Percentiles rank a stretch among this genome's conserved stretches.
phyloP scores from a whole-genome alignment of 2,329 filamentous ascomycete genomes.

The Xylaria sp. region DNA sequence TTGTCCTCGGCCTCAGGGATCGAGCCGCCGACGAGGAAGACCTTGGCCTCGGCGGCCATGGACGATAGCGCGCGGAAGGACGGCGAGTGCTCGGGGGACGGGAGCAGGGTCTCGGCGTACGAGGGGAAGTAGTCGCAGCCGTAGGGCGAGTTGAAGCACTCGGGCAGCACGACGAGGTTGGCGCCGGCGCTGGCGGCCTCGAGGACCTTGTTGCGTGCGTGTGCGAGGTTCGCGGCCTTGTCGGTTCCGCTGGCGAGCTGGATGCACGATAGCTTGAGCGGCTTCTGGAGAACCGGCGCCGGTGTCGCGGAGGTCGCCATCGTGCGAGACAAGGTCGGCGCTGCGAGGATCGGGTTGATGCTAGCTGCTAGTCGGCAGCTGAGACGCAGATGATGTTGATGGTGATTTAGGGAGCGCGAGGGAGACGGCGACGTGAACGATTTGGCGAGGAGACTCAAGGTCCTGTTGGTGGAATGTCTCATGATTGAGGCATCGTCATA shows the following conservation, averaged over 20 bases:
- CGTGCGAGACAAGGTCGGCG: conserved; percentile 35
- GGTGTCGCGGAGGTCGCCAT: conserved; percentile 48
- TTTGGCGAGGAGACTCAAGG: conserved; percentile 40
- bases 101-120: conserved; percentile 88
- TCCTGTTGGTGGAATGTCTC: conserved; percentile 42
- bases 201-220: conserved; percentile 83
- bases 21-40: conserved; percentile 89
- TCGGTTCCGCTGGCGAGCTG: conserved; percentile 85
- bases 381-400: background rate
- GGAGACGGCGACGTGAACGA: conserved; percentile 13
- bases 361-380: conserved; percentile 14
- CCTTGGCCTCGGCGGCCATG: conserved; percentile 80
- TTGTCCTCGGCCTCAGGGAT: conserved; percentile 80
- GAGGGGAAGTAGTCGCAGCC: conserved; percentile 89
- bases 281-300: conserved; percentile 72
- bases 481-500: conserved; percentile 44
- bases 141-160: conserved; percentile 99
- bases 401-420: conserved; percentile 10
- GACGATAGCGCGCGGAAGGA: conserved; percentile 85
- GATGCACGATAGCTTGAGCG: conserved; percentile 82
- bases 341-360: conserved; percentile 34
- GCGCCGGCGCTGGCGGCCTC: conserved; percentile 82
- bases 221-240: conserved; percentile 84
- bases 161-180: conserved; percentile 89
- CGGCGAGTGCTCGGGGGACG: conserved; percentile 76